Percentiles rank a stretch among this genome's conserved stretches.
phyloP scores from a whole-genome alignment of 208 protist genomes.

The Strigomonas culicis region DNA sequence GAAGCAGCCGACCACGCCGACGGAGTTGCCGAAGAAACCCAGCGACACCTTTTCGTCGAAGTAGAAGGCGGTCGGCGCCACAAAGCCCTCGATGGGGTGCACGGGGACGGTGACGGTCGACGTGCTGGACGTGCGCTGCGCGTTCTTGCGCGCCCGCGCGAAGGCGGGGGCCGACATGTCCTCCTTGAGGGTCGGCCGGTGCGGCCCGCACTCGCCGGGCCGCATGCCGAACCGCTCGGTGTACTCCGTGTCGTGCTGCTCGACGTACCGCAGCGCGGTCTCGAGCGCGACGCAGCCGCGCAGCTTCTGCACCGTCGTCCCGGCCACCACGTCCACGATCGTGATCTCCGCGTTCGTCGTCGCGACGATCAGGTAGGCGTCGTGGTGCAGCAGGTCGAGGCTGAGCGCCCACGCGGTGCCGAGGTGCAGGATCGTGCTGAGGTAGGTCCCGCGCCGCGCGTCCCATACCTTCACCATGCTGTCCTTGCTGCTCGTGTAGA shows the following conservation, averaged over 20 bases:
- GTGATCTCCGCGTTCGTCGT: conserved; percentile 81
- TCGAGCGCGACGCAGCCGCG: conserved; percentile 61
- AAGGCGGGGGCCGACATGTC: conserved; percentile 37
- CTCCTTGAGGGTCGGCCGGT: conserved; percentile 34
- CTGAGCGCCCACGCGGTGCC: conserved; percentile 68
- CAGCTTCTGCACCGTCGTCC: conserved; percentile 69
- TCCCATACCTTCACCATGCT: conserved; percentile 82
- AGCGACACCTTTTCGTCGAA: conserved; percentile 41
- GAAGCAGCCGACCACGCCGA: conserved; percentile 64
- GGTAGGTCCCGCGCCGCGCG: conserved; percentile 40
- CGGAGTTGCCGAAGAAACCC: conserved; percentile 68
- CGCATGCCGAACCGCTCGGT: conserved; percentile 69
- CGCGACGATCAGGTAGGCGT: conserved; percentile 71
- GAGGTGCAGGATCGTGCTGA: conserved; percentile 62
- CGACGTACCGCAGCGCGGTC: conserved; percentile 46
- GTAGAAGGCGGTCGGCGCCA: conserved; percentile 56
- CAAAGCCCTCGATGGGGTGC: conserved; percentile 65
- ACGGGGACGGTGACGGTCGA: conserved; percentile 33
- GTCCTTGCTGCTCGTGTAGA: conserved; percentile 76
- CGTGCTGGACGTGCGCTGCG: conserved; percentile 32
- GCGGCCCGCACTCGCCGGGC: conserved; percentile 66
- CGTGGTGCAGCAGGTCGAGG: conserved; percentile 66
- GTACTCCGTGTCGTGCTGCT: conserved; percentile 45
- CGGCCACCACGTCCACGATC: conserved; percentile 61
- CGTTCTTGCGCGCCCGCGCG: conserved; percentile 34